Evolutionary conservation across 2,329 filamentous ascomycete species (phyloP), one percentile per base, ranked within the genome.

Genomic region (Xylariaceae sp.): DNA sequence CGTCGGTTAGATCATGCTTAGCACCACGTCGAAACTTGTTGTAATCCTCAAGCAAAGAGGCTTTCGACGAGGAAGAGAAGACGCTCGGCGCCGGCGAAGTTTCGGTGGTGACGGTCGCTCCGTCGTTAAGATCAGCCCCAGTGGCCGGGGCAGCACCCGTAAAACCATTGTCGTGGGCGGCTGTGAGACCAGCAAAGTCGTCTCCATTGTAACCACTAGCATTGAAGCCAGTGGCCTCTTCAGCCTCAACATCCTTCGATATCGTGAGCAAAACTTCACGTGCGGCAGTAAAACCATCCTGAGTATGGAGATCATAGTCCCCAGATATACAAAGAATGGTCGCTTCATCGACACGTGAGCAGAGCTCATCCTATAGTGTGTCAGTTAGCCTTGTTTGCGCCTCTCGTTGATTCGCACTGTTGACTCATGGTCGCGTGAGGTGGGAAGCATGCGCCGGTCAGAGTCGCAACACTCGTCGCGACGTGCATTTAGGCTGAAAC

Each of bases 151-250:
- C 44, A 10, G 58, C 54, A 7, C 66, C 66, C 1, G 45, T 30
- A 10, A 59, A 59, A n/a, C 60, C 61, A 44, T 58, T 63, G 3
- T 62, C 60, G n/a, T 61, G 61, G 18, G 58, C 53, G 30, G 59
- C 57, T 44, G 62, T 64, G 47, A 67, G 64, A 50, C 65, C 66
- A 15, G 66, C 55, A 15, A 63, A 37, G 10, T 62, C 62, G 57
- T 68, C 67, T 10, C 80, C 82, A 34, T 85, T 82, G 30, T 87
- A 83, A 2, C 88, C 90, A 37, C 88, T 90, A 0, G 89, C 84
- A 65, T 94, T 90, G 69, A 96, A 96, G 0, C 86, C 86, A 8
- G 84, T 86, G 13, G 85, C 82, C 68, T 94, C 89, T 70, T 94
- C 88, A 1, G 76, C 74, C 0, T 77, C 71, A 0, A 88, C 90